Base-by-base conservation (phyloP, 2,329 filamentous ascomycete genomes). In the Venturia carpophila region DNA sequence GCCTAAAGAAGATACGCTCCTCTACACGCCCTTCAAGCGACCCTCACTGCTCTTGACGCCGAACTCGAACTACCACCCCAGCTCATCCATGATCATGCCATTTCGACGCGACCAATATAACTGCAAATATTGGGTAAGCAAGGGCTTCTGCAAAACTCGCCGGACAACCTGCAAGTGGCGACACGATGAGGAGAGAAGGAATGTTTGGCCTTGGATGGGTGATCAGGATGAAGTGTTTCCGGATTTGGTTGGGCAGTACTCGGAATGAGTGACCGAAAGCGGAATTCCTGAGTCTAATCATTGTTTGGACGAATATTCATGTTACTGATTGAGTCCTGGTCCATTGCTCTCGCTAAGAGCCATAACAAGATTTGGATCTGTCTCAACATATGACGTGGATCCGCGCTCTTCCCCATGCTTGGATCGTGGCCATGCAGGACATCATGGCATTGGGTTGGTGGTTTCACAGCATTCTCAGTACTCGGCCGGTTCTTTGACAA, bases 181-280 rank as follows among this genome's bases (percentile, higher is more conserved):
- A 58, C 52, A 58, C 21, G 52, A 58, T 27, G 27, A 34, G 27
- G 52, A 58, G 52, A 58, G 52, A 27, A 58, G 52, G 52, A 58
- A 58, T 58, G 52, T 58, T 58, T 58, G 52, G 52, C 52, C 52
- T 37, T 58, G 52, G 52, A 34, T 6, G 5, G 52, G 52, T 3
- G 52, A 58, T 19, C 27, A 37, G 52, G 52, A 58, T n/a, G 52
- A 58, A 5, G 52, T 58, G 52, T 58, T 58, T 58, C 52, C 52
- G 30, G 52, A 58, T 37, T 19, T 58, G 52, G 52, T 58, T 19
- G 52, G 52, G 7, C 52, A 37, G 30, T 58, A 58, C 19, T 34
- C 52, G 17, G 52, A 58, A 58, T 58, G 52, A 58, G 5, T n/a
- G 52, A 49, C 13, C 11, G 45, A 10, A 13, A 24, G 3, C 2